Evolutionary conservation across 257 asterid genomes (phyloP).

Genomic region (Lavandula angustifolia): DNA sequence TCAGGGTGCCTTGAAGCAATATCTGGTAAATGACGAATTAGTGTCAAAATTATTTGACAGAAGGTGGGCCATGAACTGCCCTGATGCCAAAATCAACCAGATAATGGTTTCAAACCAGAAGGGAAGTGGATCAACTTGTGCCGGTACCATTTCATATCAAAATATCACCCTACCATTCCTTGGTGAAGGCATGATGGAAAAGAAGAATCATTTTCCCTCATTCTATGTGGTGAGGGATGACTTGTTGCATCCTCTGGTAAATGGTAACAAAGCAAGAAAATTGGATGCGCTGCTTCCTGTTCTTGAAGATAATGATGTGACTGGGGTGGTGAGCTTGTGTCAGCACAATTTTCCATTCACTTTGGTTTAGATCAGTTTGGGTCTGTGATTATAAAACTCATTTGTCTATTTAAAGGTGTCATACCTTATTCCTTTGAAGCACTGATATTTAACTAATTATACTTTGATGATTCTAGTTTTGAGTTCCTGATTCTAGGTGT

Average conservation of each 20-base stretch:
- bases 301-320: slow-evolving; percentile 62
- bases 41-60: slow-evolving; percentile 56
- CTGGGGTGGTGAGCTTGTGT: slow-evolving; percentile 71
- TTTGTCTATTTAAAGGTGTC: neutral
- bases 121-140: slow-evolving; percentile 34
- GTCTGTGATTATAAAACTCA: neutral
- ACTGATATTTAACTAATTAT: neutral
- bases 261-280: slow-evolving; percentile 93
- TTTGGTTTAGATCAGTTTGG: slow-evolving; percentile 2
- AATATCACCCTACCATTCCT: slow-evolving; percentile 46
- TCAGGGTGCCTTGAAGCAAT: slow-evolving; percentile 43
- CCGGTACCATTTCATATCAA: slow-evolving; percentile 34
- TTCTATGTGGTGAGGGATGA: slow-evolving; percentile 92
- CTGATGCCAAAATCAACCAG: slow-evolving; percentile 67
- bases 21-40: slow-evolving; percentile 40
- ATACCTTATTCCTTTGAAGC: neutral
- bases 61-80: slow-evolving; percentile 75
- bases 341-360: slow-evolving; percentile 1
- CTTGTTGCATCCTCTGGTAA: slow-evolving; percentile 82
- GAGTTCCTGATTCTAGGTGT: neutral
- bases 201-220: slow-evolving; percentile 36
- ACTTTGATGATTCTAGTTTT: neutral
- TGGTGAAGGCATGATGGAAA: slow-evolving; percentile 42
- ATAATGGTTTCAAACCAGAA: slow-evolving; percentile 41
- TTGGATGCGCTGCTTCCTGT: slow-evolving; percentile 87